Evolutionary conservation across 2,329 filamentous ascomycete species (phyloP).

Genomic region (Cercospora sp.): DNA sequence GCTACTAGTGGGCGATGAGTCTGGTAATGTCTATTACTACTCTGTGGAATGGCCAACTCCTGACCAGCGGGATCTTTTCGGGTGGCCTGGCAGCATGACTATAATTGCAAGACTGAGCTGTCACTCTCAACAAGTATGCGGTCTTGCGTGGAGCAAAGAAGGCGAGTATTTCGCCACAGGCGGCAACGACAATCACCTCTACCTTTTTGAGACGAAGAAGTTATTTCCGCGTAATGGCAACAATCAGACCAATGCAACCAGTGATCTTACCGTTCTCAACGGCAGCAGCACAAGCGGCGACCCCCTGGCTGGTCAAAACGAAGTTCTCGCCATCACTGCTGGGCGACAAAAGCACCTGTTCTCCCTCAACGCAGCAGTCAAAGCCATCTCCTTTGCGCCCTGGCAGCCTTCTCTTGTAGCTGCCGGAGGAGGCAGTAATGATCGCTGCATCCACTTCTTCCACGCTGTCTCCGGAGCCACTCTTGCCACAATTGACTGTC

Average conservation of each 20-base stretch:
- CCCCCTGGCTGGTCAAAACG: conserved; percentile 32
- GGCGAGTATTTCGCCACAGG: conserved; percentile 80
- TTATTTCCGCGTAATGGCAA: conserved; percentile 42
- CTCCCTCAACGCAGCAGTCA: conserved; percentile 82
- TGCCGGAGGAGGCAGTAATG: conserved; percentile 88
- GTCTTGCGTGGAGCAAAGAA: conserved; percentile 80
- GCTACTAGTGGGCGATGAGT: conserved; percentile 80
- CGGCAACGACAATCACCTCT: conserved; percentile 88
- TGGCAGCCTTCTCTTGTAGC: conserved; percentile 87
- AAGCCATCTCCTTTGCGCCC: conserved; percentile 94
- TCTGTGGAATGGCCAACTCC: conserved; percentile 74
- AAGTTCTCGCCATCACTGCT: conserved; percentile 34
- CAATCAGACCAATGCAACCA: conserved; percentile 7
- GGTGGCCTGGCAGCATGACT: conserved; percentile 76
- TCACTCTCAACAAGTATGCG: conserved; percentile 88
- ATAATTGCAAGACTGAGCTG: conserved; percentile 74
- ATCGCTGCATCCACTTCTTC: conserved; percentile 95
- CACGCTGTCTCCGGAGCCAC: conserved; percentile 80
- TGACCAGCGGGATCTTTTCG: conserved; percentile 63
- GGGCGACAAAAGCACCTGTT: conserved; percentile 66
- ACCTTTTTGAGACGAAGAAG: conserved; percentile 70
- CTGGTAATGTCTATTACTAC: conserved; percentile 83
- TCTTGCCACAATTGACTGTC: conserved; percentile 86
- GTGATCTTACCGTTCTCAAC: conserved; percentile 24
- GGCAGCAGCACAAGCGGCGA: conserved; percentile 5